Evolutionary conservation across 441 rosid genomes (phyloP), one percentile per base, ranked within the genome.

Genomic region (Gossypium schwendimanii): DNA sequence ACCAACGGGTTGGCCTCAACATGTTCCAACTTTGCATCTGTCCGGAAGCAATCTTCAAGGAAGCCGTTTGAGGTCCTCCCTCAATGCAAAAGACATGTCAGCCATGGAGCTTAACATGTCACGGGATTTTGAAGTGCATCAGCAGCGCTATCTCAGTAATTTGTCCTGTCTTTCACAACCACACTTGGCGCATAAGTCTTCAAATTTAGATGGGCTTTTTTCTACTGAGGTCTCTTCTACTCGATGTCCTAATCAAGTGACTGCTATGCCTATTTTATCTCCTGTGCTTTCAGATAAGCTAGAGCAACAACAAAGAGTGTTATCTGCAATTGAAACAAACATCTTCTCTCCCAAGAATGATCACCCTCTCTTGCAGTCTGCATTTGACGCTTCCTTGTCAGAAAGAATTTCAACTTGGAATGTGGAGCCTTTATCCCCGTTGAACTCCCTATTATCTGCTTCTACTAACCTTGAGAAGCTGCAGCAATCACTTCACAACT

Each of bases 371-470:
- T 39, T 81, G 50, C 84, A 78, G 70, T 80, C 86, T 28, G 67
- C 84, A 9, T 77, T 81, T 74, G 76, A 82, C 41, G 77, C 72
- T 54, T 77, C 79, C 20, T 85, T 86, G 59, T 79, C 84, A 4
- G 88, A 88, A 49, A 81, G 87, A 79, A 84, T 79, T 86, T 86
- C 87, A 1, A 88, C 92, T 2, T 78, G 83, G 75, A 67, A 82
- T 33, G 6, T 78, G 76, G 88, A 85, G 15, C 86, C 92, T 8
- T 80, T 84, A 10, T 86, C 89, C 7, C 86, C 92, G 2, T 69
- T 86, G 81, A 76, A 81, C 20, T 69, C 85, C 55, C 85, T 78
- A 45, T 72, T 81, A 1, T 61, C 86, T 24, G 69, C 79, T 36
- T 45, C 79, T 53, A 74, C 82, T 72, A 87, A 83, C 62, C 67